Percentiles rank a stretch among this genome's conserved stretches.
Conservation (phyloP, 805 yeast species). For the Priceomyces castillae region DNA sequence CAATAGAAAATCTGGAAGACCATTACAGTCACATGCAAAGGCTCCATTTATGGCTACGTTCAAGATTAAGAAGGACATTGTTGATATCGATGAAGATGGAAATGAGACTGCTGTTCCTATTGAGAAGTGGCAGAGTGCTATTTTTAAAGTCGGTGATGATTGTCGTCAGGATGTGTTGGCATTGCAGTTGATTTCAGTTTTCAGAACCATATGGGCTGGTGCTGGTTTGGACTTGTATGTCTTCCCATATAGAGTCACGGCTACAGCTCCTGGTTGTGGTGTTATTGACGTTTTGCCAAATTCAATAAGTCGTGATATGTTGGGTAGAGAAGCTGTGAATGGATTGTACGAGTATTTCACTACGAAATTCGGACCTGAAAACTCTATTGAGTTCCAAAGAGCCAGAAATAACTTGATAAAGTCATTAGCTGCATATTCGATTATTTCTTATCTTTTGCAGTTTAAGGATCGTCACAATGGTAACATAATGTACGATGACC, state of each 20-base stretch:
- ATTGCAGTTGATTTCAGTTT: constrained; percentile 84
- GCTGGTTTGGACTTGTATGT: constrained; percentile 89
- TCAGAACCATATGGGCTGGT: constrained; percentile 84
- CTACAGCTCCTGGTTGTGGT: constrained; percentile 99
- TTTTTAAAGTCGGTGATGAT: constrained; percentile 98
- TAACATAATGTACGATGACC: constrained; percentile 91
- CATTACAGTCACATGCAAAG: constrained; percentile 96
- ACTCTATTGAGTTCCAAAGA: constrained; percentile 80
- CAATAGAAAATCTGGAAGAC: constrained; percentile 87
- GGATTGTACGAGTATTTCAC: constrained; percentile 91
- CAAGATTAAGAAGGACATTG: constrained; percentile 64
- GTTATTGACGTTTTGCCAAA: constrained; percentile 97
- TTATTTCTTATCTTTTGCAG: constrained; percentile 85
- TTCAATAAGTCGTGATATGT: constrained; percentile 94
- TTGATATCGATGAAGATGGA: constrained; percentile 41
- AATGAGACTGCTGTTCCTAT: constrained; percentile 33
- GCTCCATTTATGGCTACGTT: constrained; percentile 98
- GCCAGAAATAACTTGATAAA: constrained; percentile 92
- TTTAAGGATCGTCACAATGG: constrained; percentile 98
- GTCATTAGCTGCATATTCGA: constrained; percentile 91
- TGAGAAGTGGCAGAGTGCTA: constrained; percentile 89
- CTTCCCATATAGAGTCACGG: constrained; percentile 92
- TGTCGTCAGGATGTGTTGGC: constrained; percentile 97
- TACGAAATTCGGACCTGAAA: constrained; percentile 93
- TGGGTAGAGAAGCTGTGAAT: constrained; percentile 97